A percentile compares a stretch with the other conserved stretches of the same genome.
Conservation (phyloP, 2,329 filamentous ascomycete species). For the Lachnellula willkommii region DNA sequence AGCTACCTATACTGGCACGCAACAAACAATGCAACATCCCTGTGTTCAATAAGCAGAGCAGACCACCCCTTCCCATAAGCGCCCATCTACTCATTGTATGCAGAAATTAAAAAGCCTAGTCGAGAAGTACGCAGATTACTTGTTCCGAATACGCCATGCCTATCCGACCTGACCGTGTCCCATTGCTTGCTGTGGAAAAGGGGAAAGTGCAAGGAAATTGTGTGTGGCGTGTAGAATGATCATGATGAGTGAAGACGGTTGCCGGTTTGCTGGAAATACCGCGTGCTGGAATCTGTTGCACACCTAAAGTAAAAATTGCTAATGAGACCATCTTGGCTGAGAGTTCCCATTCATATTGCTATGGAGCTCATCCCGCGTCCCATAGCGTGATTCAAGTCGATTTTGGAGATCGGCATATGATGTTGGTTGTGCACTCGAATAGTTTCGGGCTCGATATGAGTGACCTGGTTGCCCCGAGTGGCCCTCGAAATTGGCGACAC, state of each 20-base stretch:
- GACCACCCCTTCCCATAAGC: not conserved
- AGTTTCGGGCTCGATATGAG: no score
- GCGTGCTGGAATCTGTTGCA: not conserved
- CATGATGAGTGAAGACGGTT: not conserved
- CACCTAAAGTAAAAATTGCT: not conserved
- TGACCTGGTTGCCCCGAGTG: no score
- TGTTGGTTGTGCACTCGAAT: not conserved
- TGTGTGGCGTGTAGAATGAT: not conserved
- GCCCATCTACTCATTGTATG: not conserved
- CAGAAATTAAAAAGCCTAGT: not conserved
- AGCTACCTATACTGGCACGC: not conserved
- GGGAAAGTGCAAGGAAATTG: not conserved
- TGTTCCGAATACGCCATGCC: conserved; percentile 1
- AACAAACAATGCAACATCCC: not conserved
- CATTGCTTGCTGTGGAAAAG: not conserved
- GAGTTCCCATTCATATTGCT: not conserved
- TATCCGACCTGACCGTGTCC: not conserved
- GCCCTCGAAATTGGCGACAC: no score
- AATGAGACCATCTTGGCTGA: not conserved
- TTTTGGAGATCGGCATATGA: not conserved
- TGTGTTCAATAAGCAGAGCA: not conserved
- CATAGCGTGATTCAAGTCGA: not conserved
- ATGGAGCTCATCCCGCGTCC: not conserved
- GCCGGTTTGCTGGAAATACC: not conserved
- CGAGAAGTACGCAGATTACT: not conserved